Evolutionary conservation across 2,329 filamentous ascomycete species (phyloP).

Genomic region (Fusarium coicis): DNA sequence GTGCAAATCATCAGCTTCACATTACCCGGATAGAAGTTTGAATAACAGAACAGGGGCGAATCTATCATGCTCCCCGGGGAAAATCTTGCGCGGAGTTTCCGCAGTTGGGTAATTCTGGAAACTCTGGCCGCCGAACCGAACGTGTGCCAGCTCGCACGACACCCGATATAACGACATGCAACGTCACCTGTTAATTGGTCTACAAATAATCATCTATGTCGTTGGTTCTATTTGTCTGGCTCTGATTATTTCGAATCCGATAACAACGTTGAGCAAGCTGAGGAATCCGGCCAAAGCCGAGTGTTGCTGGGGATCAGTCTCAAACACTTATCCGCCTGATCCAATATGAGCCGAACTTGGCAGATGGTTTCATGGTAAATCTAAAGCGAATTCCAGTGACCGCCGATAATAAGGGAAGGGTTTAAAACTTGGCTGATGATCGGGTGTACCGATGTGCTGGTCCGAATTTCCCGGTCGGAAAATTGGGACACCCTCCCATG

Average conservation of each 20-base stretch:
- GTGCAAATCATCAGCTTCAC: constrained; percentile 12
- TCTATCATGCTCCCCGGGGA: constrained; percentile 19
- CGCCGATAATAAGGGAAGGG: neutral
- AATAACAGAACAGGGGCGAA: constrained; percentile 4
- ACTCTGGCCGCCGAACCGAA: constrained; percentile 23
- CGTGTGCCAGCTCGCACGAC: constrained; percentile 2
- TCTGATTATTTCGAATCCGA: neutral
- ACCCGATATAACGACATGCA: neutral
- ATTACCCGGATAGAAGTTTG: neutral
- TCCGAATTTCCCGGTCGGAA: constrained; percentile 7
- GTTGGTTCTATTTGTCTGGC: constrained; percentile 1
- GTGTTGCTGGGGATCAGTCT: neutral
- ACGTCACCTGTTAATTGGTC: constrained; percentile 11
- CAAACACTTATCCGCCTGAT: constrained; percentile 20
- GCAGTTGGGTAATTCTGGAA: constrained; percentile 16
- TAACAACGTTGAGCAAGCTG: neutral
- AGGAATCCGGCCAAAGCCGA: constrained; percentile 7
- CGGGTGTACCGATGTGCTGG: constrained; percentile 13
- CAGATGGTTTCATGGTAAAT: constrained; percentile 5
- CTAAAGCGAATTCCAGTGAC: constrained; percentile 5
- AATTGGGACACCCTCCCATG: constrained; percentile 1
- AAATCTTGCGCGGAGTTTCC: constrained; percentile 29
- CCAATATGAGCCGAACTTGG: neutral
- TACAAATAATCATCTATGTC: neutral
- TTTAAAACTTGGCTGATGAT: constrained; percentile 7